Percentiles rank a stretch among this genome's conserved stretches.
Conservation (phyloP, 805 yeast genomes). For the Myxozyma sirexii region DNA sequence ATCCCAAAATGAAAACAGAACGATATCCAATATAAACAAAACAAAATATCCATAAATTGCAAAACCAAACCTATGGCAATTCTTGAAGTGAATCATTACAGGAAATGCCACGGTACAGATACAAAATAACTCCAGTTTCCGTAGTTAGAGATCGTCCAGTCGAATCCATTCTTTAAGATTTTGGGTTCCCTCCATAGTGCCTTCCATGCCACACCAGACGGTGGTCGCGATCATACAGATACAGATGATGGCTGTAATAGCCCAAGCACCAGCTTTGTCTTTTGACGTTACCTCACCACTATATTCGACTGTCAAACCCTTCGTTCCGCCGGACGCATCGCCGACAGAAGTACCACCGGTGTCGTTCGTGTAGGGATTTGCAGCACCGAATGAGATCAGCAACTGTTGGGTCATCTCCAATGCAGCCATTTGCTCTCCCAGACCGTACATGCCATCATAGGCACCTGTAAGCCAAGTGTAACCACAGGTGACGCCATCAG, state of each 20-base stretch:
- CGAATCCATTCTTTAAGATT: constrained; percentile 28
- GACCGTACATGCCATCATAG: constrained; percentile 72
- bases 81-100: too few relatives aligned
- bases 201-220: constrained; percentile 66
- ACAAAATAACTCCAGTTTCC: neutral
- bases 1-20: too few relatives aligned
- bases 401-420: constrained; percentile 62
- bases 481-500: constrained; percentile 83
- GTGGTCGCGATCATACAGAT: constrained; percentile 60
- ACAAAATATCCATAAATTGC: too few relatives aligned
- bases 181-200: constrained; percentile 16
- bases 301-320: neutral
- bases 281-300: constrained; percentile 51
- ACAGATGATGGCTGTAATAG: constrained; percentile 71
- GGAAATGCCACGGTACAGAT: neutral
- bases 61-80: too few relatives aligned
- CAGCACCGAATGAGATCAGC: constrained; percentile 43
- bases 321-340: constrained; percentile 67
- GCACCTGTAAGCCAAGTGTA: constrained; percentile 61
- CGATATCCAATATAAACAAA: too few relatives aligned
- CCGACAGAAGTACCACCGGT: constrained; percentile 75
- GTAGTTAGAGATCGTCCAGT: constrained; percentile 16
- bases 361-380: constrained; percentile 62
- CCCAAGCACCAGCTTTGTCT: constrained; percentile 89
- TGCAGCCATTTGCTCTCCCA: constrained; percentile 85